These are phyloP conservation scores for Cryptomeria japonica DNA, from an alignment of 75 land plant genomes.

Conservation along the genomic window DNA sequence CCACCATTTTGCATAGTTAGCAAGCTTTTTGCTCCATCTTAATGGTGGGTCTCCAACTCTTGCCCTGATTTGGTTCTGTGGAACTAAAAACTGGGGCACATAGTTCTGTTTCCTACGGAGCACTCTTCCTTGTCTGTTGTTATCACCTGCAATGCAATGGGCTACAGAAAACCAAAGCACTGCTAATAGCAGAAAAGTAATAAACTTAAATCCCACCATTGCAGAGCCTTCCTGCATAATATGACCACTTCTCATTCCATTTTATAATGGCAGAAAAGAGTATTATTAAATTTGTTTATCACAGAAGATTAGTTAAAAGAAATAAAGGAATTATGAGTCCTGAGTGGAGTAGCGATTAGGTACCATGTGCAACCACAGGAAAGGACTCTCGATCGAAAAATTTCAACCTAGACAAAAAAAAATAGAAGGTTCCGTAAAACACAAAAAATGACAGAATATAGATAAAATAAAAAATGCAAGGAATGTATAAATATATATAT, in stretches of 20 bases:
- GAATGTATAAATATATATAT: too few species aligned
- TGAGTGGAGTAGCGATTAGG: too few species aligned
- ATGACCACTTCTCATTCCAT: neutral
- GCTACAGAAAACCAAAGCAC: neutral
- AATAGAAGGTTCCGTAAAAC: too few species aligned
- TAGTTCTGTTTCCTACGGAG: neutral
- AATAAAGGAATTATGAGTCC: neutral
- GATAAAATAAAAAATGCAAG: too few species aligned
- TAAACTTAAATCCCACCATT: neutral
- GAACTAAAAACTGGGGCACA: constrained; percentile 24
- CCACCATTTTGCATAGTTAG: constrained; percentile 29
- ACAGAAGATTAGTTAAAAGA: neutral
- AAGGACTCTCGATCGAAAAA: too few species aligned
- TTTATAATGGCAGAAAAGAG: neutral
- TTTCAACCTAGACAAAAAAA: too few species aligned
- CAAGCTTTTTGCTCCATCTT: constrained; percentile 32
- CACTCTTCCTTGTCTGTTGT: neutral
- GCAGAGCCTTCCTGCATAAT: neutral
- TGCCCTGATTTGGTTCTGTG: constrained; percentile 33
- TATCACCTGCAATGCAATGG: neutral
- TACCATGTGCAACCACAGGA: neutral
- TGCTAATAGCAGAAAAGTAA: neutral
- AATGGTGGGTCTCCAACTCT: constrained; percentile 35
- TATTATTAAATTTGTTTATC: neutral
- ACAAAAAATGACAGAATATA: too few species aligned